Conservation (phyloP, 768 basidiomycete genomes). For the Phylloporus scabripes region DNA sequence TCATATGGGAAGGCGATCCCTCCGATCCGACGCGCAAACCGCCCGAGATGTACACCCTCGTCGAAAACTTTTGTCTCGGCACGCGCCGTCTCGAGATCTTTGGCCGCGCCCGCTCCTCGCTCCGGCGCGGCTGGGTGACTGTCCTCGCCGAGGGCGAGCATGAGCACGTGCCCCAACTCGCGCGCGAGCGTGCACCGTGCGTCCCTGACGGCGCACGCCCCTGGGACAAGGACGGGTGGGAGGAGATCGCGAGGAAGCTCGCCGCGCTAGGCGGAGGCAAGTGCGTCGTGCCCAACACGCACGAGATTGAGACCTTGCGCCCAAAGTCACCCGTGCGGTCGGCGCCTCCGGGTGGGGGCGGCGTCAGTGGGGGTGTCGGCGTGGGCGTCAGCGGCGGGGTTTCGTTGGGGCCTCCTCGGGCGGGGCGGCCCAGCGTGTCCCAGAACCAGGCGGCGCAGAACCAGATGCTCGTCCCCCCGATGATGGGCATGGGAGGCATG, state of each 20-base stretch:
- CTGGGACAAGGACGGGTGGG: constrained; percentile 66
- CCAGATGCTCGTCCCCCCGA: constrained; percentile 33
- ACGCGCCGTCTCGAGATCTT: constrained; percentile 88
- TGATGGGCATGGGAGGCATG: constrained; percentile 36
- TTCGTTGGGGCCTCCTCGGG: constrained; percentile 13
- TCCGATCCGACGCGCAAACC: constrained; percentile 82
- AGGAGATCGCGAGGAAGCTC: constrained; percentile 51
- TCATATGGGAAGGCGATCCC: constrained; percentile 93
- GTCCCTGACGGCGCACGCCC: constrained; percentile 29
- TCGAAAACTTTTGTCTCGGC: constrained; percentile 97
- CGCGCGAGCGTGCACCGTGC: constrained; percentile 27
- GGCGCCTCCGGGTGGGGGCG: constrained; percentile 26
- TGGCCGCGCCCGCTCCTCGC: constrained; percentile 57
- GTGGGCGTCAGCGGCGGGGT: constrained; percentile 21
- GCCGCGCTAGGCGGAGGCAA: constrained; percentile 43
- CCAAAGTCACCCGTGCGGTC: constrained; percentile 75
- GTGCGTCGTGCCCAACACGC: constrained; percentile 62
- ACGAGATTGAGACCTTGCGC: constrained; percentile 78
- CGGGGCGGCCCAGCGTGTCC: constrained; percentile 11
- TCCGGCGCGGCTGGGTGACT: constrained; percentile 92
- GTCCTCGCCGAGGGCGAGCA: constrained; percentile 64
- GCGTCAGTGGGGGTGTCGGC: constrained; percentile 21
- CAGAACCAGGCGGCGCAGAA: constrained; percentile 18
- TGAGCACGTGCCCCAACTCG: constrained; percentile 39
- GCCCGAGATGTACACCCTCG: constrained; percentile 91